A percentile compares a stretch with the other conserved stretches of the same genome.
These are phyloP conservation scores for Tylopilus subfusipes DNA, from an alignment of 768 basidiomycete species.

Conservation along the genomic window DNA sequence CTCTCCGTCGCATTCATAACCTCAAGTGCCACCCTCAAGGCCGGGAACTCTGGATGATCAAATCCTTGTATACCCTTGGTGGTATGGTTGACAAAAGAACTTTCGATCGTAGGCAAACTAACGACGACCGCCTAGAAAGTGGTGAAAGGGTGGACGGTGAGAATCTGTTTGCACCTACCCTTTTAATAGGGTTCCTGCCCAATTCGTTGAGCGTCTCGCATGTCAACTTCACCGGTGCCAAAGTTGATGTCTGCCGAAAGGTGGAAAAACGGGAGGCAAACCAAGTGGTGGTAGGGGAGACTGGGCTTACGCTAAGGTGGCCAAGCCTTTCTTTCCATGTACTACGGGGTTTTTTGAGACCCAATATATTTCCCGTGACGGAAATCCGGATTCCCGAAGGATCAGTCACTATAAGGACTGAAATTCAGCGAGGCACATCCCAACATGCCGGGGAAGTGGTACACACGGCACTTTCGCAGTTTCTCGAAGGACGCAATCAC, in stretches of 20 bases:
- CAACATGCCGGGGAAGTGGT: neutral
- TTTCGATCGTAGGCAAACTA: slow-evolving; percentile 91
- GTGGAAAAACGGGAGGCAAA: slow-evolving; percentile 1
- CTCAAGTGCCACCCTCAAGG: slow-evolving; percentile 79
- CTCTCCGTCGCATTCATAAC: slow-evolving; percentile 92
- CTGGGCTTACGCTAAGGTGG: slow-evolving; percentile 50
- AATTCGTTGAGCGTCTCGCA: slow-evolving; percentile 68
- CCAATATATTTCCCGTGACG: slow-evolving; percentile 82
- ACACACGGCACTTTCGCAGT: slow-evolving; percentile 65
- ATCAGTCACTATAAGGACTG: slow-evolving; percentile 58
- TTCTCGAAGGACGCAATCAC: slow-evolving; percentile 75
- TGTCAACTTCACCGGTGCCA: slow-evolving; percentile 65
- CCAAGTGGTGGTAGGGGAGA: neutral
- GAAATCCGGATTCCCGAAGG: slow-evolving; percentile 85
- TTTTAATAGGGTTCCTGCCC: slow-evolving; percentile 68
- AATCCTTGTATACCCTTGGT: slow-evolving; percentile 79
- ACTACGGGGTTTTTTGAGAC: slow-evolving; percentile 65
- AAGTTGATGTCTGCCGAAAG: slow-evolving; percentile 41
- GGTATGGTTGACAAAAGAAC: slow-evolving; percentile 77
- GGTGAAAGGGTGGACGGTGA: neutral
- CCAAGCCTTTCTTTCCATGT: slow-evolving; percentile 72
- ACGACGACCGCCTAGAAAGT: slow-evolving; percentile 69
- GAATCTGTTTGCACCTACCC: slow-evolving; percentile 41
- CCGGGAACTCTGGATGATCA: slow-evolving; percentile 78
- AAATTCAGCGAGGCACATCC: neutral